phyloP scores from a whole-genome alignment of 306 rosid species.

The Dicorynia guianensis region DNA sequence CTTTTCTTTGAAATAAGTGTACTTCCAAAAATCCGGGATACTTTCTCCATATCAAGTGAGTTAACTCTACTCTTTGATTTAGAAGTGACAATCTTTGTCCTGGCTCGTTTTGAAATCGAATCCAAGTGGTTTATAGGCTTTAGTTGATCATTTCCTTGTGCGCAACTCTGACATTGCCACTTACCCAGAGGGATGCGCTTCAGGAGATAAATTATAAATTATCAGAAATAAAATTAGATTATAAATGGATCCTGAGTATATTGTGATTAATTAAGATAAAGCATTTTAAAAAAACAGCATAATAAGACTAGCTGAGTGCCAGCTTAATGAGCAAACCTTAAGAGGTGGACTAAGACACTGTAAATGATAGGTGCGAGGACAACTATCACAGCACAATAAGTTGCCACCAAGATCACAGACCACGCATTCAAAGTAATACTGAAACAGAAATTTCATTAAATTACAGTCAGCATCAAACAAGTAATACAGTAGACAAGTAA shows the following conservation, averaged over 20 bases:
- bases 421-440: slow-evolving; percentile 94
- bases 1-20: slow-evolving; percentile 82
- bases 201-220: slow-evolving; percentile 48
- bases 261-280: not conserved
- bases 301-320: slow-evolving; percentile 26
- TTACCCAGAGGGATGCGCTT: slow-evolving; percentile 95
- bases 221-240: slow-evolving; percentile 31
- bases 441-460: slow-evolving; percentile 46
- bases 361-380: slow-evolving; percentile 95
- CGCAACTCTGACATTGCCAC: slow-evolving; percentile 95
- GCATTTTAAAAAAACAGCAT: not conserved
- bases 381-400: slow-evolving; percentile 96
- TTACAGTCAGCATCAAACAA: slow-evolving; percentile 42
- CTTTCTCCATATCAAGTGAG: slow-evolving; percentile 68
- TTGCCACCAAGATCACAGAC: slow-evolving; percentile 97
- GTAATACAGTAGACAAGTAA: not conserved
- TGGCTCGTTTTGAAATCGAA: slow-evolving; percentile 88
- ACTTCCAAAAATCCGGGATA: slow-evolving; percentile 80
- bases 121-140: slow-evolving; percentile 67
- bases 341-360: slow-evolving; percentile 98
- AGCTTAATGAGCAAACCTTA: slow-evolving; percentile 67
- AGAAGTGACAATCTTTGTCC: slow-evolving; percentile 68
- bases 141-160: slow-evolving; percentile 67
- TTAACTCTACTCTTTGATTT: slow-evolving; percentile 69
- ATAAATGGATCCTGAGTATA: slow-evolving; percentile 28